phyloP scores from a whole-genome alignment of 768 basidiomycete species.

The Clathrus columnatus region DNA sequence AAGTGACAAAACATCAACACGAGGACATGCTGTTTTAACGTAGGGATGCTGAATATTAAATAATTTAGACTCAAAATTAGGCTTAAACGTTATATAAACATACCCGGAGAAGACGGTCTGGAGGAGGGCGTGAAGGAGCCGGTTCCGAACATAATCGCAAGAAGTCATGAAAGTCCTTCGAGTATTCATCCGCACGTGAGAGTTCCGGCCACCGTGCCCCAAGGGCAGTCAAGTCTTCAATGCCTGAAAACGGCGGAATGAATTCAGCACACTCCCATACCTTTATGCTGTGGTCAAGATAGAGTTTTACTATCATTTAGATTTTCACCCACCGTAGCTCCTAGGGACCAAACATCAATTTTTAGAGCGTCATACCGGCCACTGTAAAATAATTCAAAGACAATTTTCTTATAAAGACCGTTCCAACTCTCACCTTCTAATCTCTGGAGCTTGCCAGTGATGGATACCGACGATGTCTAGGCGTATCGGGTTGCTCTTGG shows the following conservation, averaged over 20 bases:
- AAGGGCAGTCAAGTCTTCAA: constrained; percentile 36
- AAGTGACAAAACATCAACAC: constrained; percentile 56
- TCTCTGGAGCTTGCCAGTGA: constrained; percentile 83
- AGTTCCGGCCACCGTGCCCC: constrained; percentile 60
- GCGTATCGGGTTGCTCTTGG: constrained; percentile 39
- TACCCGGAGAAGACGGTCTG: constrained; percentile 52
- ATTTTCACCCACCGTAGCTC: constrained; percentile 44
- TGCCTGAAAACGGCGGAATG: constrained; percentile 60
- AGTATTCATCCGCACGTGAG: constrained; percentile 48
- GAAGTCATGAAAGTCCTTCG: constrained; percentile 67
- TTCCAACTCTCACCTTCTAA: constrained; percentile 46
- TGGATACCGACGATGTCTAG: constrained; percentile 60
- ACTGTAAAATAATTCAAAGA: constrained; percentile 24
- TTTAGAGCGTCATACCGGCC: constrained; percentile 66
- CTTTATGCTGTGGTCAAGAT: neutral
- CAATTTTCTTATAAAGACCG: constrained; percentile 6
- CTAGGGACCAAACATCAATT: constrained; percentile 75
- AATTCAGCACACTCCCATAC: constrained; percentile 75
- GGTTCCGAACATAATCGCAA: constrained; percentile 58
- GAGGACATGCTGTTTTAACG: constrained; percentile 60
- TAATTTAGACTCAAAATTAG: neutral
- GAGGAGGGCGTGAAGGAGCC: constrained; percentile 42
- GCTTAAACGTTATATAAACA: constrained; percentile 16
- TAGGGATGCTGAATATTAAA: constrained; percentile 43
- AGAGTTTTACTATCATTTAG: neutral